Evolutionary conservation across 2,329 filamentous ascomycete species (phyloP).

Genomic region (Penicillium expansum): DNA sequence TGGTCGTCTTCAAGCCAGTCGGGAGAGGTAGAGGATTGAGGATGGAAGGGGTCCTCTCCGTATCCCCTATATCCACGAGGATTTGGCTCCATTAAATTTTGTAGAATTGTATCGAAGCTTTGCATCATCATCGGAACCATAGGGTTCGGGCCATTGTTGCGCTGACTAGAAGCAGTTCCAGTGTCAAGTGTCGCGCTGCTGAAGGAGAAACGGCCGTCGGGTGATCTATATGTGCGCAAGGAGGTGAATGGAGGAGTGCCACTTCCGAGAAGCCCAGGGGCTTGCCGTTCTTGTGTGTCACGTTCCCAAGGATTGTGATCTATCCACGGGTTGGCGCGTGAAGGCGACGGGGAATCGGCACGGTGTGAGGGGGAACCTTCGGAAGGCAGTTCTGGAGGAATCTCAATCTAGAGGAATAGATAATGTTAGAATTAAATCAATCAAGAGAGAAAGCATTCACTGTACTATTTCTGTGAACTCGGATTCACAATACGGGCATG

Average conservation of each 20-base stretch:
- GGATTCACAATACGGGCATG: conserved; percentile 72
- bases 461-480: conserved; percentile 85
- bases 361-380: conserved; percentile 27
- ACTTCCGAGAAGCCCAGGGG: conserved; percentile 2
- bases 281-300: conserved; percentile 44
- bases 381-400: conserved; percentile 22
- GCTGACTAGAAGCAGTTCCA: conserved; percentile 18
- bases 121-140: conserved; percentile 34
- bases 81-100: conserved; percentile 39
- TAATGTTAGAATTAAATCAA: conserved; percentile 3
- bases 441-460: conserved; percentile 19
- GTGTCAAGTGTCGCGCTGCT: conserved; percentile 34
- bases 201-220: conserved; percentile 46
- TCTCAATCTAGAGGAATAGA: conserved; percentile 31
- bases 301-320: conserved; percentile 50
- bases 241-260: conserved; percentile 27
- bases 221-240: conserved; percentile 45
- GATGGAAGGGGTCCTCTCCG: conserved; percentile 8
- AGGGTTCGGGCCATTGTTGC: conserved; percentile 12
- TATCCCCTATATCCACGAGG: conserved; percentile 6
- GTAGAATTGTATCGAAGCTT: conserved; percentile 48
- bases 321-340: conserved; percentile 34
- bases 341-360: conserved; percentile 17
- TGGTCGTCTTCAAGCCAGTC: conserved; percentile 11
- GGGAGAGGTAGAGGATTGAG: conserved; percentile 7